phyloP scores from a whole-genome alignment of 2,329 filamentous ascomycete genomes.

The Fusarium euwallaceae region DNA sequence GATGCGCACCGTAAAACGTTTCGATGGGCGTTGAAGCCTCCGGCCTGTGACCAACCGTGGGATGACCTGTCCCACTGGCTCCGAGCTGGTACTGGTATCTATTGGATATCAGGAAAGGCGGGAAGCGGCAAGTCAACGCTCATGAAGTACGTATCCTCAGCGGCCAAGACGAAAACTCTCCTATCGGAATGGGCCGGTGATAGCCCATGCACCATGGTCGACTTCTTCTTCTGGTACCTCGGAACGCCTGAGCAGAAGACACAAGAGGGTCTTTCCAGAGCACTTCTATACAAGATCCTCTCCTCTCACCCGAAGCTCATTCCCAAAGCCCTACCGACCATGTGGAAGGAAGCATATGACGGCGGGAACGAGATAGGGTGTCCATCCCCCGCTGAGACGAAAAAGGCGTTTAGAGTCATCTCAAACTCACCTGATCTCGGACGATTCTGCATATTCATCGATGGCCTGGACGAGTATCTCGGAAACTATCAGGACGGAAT shows the following conservation, averaged over 20 bases:
- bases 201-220: not conserved
- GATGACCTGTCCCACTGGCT: not conserved
- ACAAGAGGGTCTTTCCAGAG: not conserved
- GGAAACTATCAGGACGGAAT: not conserved
- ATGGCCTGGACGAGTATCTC: not conserved
- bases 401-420: not conserved
- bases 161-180: not conserved
- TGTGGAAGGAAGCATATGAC: not conserved
- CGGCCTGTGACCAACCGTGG: not conserved
- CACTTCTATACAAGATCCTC: not conserved
- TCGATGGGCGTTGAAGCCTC: not conserved
- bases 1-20: not conserved
- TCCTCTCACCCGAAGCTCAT: not conserved
- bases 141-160: not conserved
- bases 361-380: not conserved
- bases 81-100: not conserved
- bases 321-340: not conserved
- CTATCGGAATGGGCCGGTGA: not conserved
- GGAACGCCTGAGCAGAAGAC: not conserved
- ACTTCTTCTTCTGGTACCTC: not conserved
- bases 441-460: not conserved
- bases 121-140: not conserved
- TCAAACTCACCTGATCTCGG: not conserved
- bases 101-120: not conserved
- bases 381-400: not conserved